Base-by-base conservation (phyloP, 2,329 filamentous ascomycete species). In the Elsinoe ampelina region DNA sequence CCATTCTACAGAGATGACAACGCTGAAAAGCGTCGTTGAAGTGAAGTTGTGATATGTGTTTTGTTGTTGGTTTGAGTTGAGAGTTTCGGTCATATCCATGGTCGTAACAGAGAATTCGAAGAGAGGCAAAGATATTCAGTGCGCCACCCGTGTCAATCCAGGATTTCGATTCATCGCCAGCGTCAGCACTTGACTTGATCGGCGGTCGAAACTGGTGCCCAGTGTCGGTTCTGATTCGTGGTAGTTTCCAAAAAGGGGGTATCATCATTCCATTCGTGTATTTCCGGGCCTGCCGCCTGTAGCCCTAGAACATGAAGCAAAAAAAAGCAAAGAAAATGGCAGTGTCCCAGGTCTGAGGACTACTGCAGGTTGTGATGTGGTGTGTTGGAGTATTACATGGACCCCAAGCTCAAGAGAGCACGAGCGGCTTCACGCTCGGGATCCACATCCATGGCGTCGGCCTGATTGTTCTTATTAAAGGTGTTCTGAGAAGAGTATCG, bases 401-500 rank as follows among this genome's bases (percentile, higher is more conserved):
- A 91, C 73, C 87, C 86, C 71, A 93, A 85, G 70, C 84, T 82
- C 66, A 93, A 76, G 67, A 92, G 81, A 62, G 87, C 88, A 71
- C 89, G 87, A 62, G 91, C 81, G 57, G 88, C 88, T 71, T 89
- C 87, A 65, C 85, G 84, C 76, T 92, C 88, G 71, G 89, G 85
- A 34, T 61, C 58, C 12, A 61, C 45, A n/a, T 59, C 59, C 56
- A 58, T 61, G 11, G 57, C 41, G 32, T 56, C 42, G 30, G 54
- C 39, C 22, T 41, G 35, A 11, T 38, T 22, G 12, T 56, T 34
- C 17, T 56, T 42, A 56, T 56, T 56, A 56, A 56, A 56, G 26
- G 19, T 56, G 11, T 56, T 35, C 19, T 35, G 39, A 48, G 54
- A 56, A 56, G 41, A 38, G 54, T 56, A 56, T 56, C 41, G 54